Conservation (phyloP, 2,329 filamentous ascomycete species). For the Sarocladium strictum region DNA sequence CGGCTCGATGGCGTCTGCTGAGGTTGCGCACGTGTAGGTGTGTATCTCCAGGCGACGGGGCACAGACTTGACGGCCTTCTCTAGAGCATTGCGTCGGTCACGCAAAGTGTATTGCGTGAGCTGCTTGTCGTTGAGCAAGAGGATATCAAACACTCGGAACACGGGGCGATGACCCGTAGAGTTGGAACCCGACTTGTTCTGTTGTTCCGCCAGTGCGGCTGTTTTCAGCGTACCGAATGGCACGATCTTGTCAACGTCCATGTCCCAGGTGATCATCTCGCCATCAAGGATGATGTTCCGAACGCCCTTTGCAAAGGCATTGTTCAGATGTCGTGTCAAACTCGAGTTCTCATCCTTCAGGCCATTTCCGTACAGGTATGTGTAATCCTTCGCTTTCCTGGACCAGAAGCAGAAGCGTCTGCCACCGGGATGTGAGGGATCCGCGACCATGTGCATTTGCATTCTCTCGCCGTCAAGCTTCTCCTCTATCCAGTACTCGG, state of each 20-base stretch:
- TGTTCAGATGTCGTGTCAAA: slow-evolving; percentile 71
- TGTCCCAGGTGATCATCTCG: slow-evolving; percentile 99
- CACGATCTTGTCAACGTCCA: slow-evolving; percentile 74
- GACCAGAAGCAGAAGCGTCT: slow-evolving; percentile 85
- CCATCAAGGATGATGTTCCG: slow-evolving; percentile 88
- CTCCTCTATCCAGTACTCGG: slow-evolving; percentile 93
- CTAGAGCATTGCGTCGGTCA: slow-evolving; percentile 71
- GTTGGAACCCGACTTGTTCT: slow-evolving; percentile 51
- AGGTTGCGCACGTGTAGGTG: slow-evolving; percentile 58
- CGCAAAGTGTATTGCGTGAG: slow-evolving; percentile 78
- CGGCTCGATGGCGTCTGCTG: slow-evolving; percentile 69
- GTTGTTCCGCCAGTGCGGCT: slow-evolving; percentile 73
- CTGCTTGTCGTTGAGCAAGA: slow-evolving; percentile 77
- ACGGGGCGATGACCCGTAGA: slow-evolving; percentile 54
- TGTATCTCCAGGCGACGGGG: slow-evolving; percentile 81
- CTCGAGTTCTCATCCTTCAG: slow-evolving; percentile 70
- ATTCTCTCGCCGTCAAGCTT: slow-evolving; percentile 96
- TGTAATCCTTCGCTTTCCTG: slow-evolving; percentile 92
- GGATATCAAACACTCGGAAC: slow-evolving; percentile 83
- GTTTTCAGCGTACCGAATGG: slow-evolving; percentile 92
- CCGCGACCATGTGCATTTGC: slow-evolving; percentile 86
- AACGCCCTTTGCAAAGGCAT: slow-evolving; percentile 72
- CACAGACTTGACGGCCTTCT: slow-evolving; percentile 62
- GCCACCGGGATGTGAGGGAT: slow-evolving; percentile 61
- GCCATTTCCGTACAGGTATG: slow-evolving; percentile 80